These are phyloP conservation scores for Collariella sp. DNA, from an alignment of 495 filamentous ascomycete genomes.

Conservation along the genomic window DNA sequence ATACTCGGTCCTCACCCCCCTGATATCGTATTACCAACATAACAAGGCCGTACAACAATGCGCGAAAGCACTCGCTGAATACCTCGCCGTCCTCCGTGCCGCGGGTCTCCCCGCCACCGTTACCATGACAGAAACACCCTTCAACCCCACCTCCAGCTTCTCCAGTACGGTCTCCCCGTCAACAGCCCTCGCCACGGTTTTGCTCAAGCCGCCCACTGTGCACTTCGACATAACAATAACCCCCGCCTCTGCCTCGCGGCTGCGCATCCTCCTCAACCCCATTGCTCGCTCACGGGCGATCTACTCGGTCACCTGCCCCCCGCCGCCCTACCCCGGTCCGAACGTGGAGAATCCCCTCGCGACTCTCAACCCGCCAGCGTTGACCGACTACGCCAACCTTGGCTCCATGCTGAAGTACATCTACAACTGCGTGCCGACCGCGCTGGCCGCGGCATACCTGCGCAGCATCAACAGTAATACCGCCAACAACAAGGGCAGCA, in stretches of 20 bases:
- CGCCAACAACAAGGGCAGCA: background rate
- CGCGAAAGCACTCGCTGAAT: conserved; percentile 8
- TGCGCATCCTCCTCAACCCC: conserved; percentile 28
- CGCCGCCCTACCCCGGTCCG: conserved; percentile 6
- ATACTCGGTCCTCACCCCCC: conserved; percentile 55
- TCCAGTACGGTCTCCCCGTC: conserved; percentile 10
- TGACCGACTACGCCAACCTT: conserved; percentile 16
- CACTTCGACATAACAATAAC: conserved; percentile 37
- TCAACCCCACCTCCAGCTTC: conserved; percentile 6
- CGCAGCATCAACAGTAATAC: background rate
- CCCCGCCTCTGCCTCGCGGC: conserved; percentile 22
- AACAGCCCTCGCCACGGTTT: conserved; percentile 11
- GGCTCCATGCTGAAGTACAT: conserved; percentile 19
- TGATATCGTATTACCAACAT: conserved; percentile 58
- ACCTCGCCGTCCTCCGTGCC: conserved; percentile 16
- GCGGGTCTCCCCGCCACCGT: conserved; percentile 21
- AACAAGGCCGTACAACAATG: conserved; percentile 31
- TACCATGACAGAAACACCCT: conserved; percentile 18
- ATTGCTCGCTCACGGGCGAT: conserved; percentile 22
- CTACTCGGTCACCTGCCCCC: conserved; percentile 26
- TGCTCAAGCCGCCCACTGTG: conserved; percentile 20
- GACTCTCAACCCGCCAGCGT: background rate
- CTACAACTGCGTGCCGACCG: conserved; percentile 18
- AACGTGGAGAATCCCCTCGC: conserved; percentile 14
- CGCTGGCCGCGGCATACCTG: conserved; percentile 12